Evolutionary conservation across 371 early-diverging fungal genomes (phyloP).

Genomic region (Mortierella sp.): DNA sequence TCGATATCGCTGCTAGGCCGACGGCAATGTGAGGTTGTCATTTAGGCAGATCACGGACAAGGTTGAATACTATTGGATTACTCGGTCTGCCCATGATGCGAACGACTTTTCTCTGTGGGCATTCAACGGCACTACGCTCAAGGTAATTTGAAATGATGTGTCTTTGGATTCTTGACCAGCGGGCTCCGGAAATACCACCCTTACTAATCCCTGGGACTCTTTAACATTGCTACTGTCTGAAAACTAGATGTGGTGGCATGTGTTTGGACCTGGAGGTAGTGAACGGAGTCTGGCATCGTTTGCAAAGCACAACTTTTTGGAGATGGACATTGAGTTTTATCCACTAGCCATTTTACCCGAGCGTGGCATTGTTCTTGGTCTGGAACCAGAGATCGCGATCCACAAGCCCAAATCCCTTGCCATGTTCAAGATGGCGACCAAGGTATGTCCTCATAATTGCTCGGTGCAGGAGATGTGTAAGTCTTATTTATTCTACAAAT

Average conservation of each 20-base stretch:
- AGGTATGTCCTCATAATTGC: slow-evolving; percentile 65
- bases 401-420: slow-evolving; percentile 68
- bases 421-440: slow-evolving; percentile 77
- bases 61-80: slow-evolving; percentile 83
- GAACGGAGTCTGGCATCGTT: slow-evolving; percentile 45
- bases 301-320: slow-evolving; percentile 57
- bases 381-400: slow-evolving; percentile 77
- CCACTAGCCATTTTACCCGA: slow-evolving; percentile 85
- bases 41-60: slow-evolving; percentile 68
- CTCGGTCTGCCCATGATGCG: slow-evolving; percentile 65
- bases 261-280: slow-evolving; percentile 46
- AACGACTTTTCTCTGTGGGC: slow-evolving; percentile 79
- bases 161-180: neutral
- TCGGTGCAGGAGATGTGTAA: too few relatives aligned
- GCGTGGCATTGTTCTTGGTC: slow-evolving; percentile 84
- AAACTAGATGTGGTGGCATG: slow-evolving; percentile 57
- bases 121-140: slow-evolving; percentile 76
- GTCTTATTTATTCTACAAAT: too few relatives aligned
- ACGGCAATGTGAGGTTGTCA: slow-evolving; percentile 51
- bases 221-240: neutral
- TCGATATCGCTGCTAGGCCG: slow-evolving; percentile 22
- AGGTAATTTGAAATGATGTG: slow-evolving; percentile 59
- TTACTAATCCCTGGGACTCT: neutral
- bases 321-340: slow-evolving; percentile 83
- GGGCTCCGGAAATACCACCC: neutral